These are phyloP conservation scores for Podaxis mareebaensis DNA, from an alignment of 768 basidiomycete species.

Conservation along the genomic window DNA sequence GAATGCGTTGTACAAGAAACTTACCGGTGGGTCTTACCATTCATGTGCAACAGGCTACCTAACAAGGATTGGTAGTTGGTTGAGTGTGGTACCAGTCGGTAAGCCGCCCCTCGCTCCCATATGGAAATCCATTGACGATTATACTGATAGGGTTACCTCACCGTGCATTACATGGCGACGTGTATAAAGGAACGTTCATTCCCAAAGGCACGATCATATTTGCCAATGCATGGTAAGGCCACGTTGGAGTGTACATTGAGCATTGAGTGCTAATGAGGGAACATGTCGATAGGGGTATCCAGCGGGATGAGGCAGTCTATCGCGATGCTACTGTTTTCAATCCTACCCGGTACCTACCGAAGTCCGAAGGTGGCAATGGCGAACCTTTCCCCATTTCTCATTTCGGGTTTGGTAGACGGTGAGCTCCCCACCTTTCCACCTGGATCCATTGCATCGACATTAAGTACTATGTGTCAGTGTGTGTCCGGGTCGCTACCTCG, in stretches of 20 bases:
- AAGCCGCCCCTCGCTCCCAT: not conserved
- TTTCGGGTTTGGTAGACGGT: slow-evolving; percentile 10
- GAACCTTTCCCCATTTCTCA: not conserved
- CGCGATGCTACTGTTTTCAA: slow-evolving; percentile 49
- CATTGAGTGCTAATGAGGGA: not conserved
- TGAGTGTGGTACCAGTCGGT: slow-evolving; percentile 7
- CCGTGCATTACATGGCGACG: slow-evolving; percentile 52
- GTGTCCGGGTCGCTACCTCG: not conserved
- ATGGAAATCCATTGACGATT: not conserved
- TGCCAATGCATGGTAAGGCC: slow-evolving; percentile 57
- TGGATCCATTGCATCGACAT: not conserved
- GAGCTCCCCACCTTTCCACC: not conserved
- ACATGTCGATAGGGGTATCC: slow-evolving; percentile 37
- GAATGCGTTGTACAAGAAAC: slow-evolving; percentile 57
- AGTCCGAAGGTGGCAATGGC: slow-evolving; percentile 1
- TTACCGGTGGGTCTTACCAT: slow-evolving; percentile 53
- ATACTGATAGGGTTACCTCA: slow-evolving; percentile 57
- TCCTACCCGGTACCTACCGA: slow-evolving; percentile 50
- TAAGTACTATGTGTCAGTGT: not conserved
- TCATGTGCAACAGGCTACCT: slow-evolving; percentile 37
- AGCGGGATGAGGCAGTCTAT: slow-evolving; percentile 50
- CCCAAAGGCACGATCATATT: slow-evolving; percentile 65
- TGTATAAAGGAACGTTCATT: slow-evolving; percentile 37
- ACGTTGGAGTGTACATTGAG: too few relatives aligned
- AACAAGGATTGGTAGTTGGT: not conserved